Evolutionary conservation across 1,284 basidiomycete genomes (phyloP).

Genomic region (Acaromyces ingoldii): DNA sequence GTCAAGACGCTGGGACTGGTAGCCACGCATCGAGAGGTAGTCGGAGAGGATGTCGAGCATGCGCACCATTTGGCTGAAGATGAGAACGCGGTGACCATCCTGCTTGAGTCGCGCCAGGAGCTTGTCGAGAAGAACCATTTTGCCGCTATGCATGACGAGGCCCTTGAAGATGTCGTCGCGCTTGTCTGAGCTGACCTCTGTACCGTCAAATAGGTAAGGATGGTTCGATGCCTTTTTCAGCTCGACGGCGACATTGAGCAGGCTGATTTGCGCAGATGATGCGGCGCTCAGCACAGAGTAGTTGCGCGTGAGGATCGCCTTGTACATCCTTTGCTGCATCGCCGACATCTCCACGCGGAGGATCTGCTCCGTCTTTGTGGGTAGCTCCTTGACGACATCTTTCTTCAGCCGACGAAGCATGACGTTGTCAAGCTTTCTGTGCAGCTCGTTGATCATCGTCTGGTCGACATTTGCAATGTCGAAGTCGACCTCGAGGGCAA

Average conservation of each 20-base stretch:
- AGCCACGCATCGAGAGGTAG: constrained; percentile 85
- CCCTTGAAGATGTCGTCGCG: constrained; percentile 65
- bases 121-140: constrained; percentile 56
- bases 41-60: constrained; percentile 98
- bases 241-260: constrained; percentile 56
- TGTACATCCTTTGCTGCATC: constrained; percentile 97
- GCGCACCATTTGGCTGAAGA: constrained; percentile 92
- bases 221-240: constrained; percentile 64
- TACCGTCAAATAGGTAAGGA: constrained; percentile 95
- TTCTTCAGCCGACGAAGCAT: constrained; percentile 94
- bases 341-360: constrained; percentile 96
- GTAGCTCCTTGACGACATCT: constrained; percentile 93
- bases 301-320: constrained; percentile 96
- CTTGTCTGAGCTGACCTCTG: constrained; percentile 70
- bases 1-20: constrained; percentile 74
- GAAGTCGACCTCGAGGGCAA: constrained; percentile 74
- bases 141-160: constrained; percentile 55
- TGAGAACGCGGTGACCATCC: constrained; percentile 55
- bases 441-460: constrained; percentile 72
- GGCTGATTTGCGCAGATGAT: constrained; percentile 73
- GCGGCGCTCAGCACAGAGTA: constrained; percentile 80
- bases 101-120: constrained; percentile 53
- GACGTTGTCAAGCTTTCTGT: constrained; percentile 84
- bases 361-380: constrained; percentile 97
- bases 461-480: constrained; percentile 62